These are phyloP conservation scores for Linnemannia elongata DNA, from an alignment of 192 early-diverging fungal genomes.

Conservation along the genomic window DNA sequence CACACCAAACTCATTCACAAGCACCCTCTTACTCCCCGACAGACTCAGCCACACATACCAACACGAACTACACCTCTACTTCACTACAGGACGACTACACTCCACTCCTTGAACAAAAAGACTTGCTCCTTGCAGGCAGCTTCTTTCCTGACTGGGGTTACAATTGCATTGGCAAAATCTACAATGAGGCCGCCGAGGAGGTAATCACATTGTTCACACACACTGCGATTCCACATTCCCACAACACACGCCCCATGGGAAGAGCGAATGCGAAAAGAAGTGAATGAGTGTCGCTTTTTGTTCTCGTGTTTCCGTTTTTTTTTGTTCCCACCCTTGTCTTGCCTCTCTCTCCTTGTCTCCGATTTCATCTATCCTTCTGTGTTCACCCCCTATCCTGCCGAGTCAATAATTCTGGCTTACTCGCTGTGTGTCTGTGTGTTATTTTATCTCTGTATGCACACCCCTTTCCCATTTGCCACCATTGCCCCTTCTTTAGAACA, in stretches of 20 bases:
- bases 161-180: conserved; percentile 52
- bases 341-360: not conserved
- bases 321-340: not conserved
- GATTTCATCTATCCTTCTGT: not conserved
- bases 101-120: conserved; percentile 31
- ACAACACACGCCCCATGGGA: not conserved
- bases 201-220: conserved; percentile 9
- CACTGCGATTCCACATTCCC: not conserved
- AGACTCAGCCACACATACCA: not conserved
- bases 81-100: conserved; percentile 17
- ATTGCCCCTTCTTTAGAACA: not conserved
- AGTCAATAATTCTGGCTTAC: not conserved
- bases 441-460: not conserved
- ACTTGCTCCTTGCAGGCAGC: conserved; percentile 37
- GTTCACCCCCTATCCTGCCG: not conserved
- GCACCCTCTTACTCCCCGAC: not conserved
- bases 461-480: not conserved
- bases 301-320: not conserved
- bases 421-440: not conserved
- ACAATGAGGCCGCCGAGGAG: conserved; percentile 52
- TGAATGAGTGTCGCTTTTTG: not conserved
- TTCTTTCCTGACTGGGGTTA: conserved; percentile 58
- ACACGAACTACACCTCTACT: not conserved
- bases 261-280: not conserved
- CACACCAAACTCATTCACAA: not conserved